Percentiles rank a stretch among this genome's conserved stretches.
These are phyloP conservation scores for Lentinula lateritia DNA, from an alignment of 768 basidiomycete species.

Conservation along the genomic window DNA sequence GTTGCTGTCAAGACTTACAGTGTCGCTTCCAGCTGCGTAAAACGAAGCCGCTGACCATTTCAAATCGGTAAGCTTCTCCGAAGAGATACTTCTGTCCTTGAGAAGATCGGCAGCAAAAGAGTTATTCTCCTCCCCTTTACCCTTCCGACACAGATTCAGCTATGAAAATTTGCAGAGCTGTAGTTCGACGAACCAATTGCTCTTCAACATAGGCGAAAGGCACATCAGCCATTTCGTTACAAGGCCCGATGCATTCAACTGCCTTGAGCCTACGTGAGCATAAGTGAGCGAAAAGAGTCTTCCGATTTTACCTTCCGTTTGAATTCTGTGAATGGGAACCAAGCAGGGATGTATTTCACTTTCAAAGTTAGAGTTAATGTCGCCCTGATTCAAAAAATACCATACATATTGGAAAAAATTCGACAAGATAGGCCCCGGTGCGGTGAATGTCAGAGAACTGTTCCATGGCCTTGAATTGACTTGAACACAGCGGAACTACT, in stretches of 20 bases:
- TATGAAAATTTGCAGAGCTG: background rate
- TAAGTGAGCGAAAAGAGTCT: background rate
- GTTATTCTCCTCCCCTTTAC: constrained; percentile 5
- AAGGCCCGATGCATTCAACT: constrained; percentile 1
- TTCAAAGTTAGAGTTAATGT: background rate
- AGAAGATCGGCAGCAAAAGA: constrained; percentile 12
- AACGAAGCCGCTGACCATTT: constrained; percentile 15
- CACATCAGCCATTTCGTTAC: constrained; percentile 25
- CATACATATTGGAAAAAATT: constrained; percentile 10
- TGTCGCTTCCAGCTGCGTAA: constrained; percentile 10
- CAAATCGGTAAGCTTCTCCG: constrained; percentile 14
- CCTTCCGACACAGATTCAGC: background rate
- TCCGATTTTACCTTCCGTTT: constrained; percentile 20
- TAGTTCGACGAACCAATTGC: constrained; percentile 20
- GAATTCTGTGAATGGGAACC: constrained; percentile 30
- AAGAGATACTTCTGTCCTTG: constrained; percentile 4
- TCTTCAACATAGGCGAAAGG: constrained; percentile 25
- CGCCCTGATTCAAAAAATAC: background rate
- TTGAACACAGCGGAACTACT: background rate
- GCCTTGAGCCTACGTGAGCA: background rate
- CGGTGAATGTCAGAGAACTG: background rate
- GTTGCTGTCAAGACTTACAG: constrained; percentile 1
- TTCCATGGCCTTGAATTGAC: background rate
- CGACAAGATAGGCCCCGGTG: constrained; percentile 7
- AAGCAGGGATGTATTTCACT: constrained; percentile 30